phyloP scores from a whole-genome alignment of 2,329 filamentous ascomycete genomes.

The Microsporum ferrugineum region DNA sequence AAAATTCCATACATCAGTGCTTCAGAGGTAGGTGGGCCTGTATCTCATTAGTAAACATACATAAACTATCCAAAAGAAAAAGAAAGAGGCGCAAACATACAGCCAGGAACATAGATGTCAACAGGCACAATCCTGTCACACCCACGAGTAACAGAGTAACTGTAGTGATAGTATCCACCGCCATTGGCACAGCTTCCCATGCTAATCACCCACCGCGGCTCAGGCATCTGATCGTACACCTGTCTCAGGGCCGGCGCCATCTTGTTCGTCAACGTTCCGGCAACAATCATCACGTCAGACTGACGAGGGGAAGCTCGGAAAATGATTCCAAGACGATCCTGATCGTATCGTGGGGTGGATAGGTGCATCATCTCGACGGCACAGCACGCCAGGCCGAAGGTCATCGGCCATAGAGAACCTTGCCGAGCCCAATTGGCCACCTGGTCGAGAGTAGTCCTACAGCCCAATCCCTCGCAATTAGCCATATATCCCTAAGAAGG shows the following conservation, averaged over 20 bases:
- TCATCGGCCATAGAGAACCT: slow-evolving; percentile 83
- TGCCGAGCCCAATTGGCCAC: slow-evolving; percentile 82
- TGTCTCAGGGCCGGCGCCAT: slow-evolving; percentile 82
- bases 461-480: background rate
- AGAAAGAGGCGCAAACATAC: slow-evolving; percentile 38
- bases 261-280: slow-evolving; percentile 83
- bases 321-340: slow-evolving; percentile 77
- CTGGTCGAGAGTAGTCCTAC: slow-evolving; percentile 48
- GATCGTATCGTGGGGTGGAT: slow-evolving; percentile 80
- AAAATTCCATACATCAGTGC: slow-evolving; percentile 57
- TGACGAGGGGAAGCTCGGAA: slow-evolving; percentile 77
- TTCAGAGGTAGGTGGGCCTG: slow-evolving; percentile 43
- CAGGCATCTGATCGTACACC: slow-evolving; percentile 92
- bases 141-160: slow-evolving; percentile 65
- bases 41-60: slow-evolving; percentile 22
- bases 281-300: slow-evolving; percentile 85
- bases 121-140: slow-evolving; percentile 75
- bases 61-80: background rate
- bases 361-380: slow-evolving; percentile 92
- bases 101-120: slow-evolving; percentile 74
- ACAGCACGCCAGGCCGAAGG: slow-evolving; percentile 82
- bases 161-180: slow-evolving; percentile 81
- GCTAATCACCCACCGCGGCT: slow-evolving; percentile 76
- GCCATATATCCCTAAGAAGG: background rate
- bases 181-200: slow-evolving; percentile 83